These are phyloP conservation scores for Boletus barrowsii DNA, from an alignment of 768 basidiomycete genomes.

Conservation along the genomic window DNA sequence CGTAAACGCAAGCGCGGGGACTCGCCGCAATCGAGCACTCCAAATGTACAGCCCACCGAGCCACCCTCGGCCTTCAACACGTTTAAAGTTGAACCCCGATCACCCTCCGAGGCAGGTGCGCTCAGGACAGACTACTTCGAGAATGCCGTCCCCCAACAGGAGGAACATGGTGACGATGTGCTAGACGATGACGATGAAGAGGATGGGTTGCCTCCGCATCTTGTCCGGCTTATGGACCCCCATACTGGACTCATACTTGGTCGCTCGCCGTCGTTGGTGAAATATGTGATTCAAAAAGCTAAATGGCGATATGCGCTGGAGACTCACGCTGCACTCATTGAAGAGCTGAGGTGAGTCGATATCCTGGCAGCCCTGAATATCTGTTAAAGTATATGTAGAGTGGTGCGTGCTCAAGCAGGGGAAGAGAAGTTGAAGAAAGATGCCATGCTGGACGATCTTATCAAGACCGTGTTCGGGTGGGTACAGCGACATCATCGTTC, in stretches of 20 bases:
- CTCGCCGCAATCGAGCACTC: conserved; percentile 22
- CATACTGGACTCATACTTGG: conserved; percentile 64
- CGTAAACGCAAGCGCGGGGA: conserved; percentile 67
- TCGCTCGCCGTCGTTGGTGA: conserved; percentile 64
- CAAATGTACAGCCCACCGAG: conserved; percentile 17
- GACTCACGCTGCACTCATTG: conserved; percentile 61
- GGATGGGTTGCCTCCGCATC: conserved; percentile 54
- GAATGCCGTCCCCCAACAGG: conserved; percentile 10
- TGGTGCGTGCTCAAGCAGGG: conserved; percentile 48
- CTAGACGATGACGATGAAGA: conserved; percentile 33
- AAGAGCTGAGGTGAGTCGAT: conserved; percentile 49
- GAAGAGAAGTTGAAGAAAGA: conserved; percentile 61
- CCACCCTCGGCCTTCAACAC: conserved; percentile 47
- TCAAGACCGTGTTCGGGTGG: conserved; percentile 53
- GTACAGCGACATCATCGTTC: conserved; percentile 11
- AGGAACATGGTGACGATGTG: conserved; percentile 18
- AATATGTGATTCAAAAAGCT: conserved; percentile 69
- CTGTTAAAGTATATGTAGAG: conserved; percentile 21
- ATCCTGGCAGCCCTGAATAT: neutral
- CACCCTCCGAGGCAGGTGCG: conserved; percentile 37
- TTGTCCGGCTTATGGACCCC: conserved; percentile 50
- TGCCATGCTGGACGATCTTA: conserved; percentile 50
- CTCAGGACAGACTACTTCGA: conserved; percentile 35
- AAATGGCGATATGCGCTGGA: conserved; percentile 68
- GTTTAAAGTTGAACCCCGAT: conserved; percentile 61